phyloP scores from a whole-genome alignment of 129 eudicot species.

The Escallonia herrerae region DNA sequence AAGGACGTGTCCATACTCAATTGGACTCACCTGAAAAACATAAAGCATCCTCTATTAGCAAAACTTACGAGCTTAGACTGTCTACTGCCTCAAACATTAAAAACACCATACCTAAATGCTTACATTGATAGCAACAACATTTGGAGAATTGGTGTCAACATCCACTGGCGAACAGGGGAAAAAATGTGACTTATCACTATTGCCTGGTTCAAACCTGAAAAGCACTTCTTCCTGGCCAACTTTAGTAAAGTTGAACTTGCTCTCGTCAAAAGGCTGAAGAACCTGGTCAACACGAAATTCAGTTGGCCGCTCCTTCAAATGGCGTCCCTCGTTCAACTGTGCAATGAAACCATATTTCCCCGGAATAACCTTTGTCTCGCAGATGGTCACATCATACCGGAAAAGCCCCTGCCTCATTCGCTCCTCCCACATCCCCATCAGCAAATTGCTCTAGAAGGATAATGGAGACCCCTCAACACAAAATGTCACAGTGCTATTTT shows the following conservation, averaged over 20 bases:
- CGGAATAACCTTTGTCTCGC: conserved; percentile 66
- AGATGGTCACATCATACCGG: conserved; percentile 65
- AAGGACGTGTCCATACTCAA: conserved; percentile 83
- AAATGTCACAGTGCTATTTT: neutral
- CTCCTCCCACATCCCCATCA: conserved; percentile 68
- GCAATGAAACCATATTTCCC: conserved; percentile 53
- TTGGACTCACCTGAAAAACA: conserved; percentile 70
- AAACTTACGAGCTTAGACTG: no score
- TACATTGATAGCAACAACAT: conserved; percentile 73
- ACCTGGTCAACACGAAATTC: conserved; percentile 62
- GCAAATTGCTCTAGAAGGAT: conserved; percentile 24
- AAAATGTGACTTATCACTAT: conserved; percentile 30
- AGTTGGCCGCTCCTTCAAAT: conserved; percentile 64
- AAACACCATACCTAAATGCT: conserved; percentile 1
- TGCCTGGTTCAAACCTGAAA: conserved; percentile 61
- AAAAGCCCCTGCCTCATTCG: conserved; percentile 62
- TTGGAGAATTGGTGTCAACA: conserved; percentile 38
- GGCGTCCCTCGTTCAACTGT: conserved; percentile 71
- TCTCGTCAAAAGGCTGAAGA: conserved; percentile 63
- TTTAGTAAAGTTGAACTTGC: conserved; percentile 60
- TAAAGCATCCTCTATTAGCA: neutral
- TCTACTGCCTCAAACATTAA: no score
- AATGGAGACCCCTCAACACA: conserved; percentile 6
- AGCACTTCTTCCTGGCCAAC: conserved; percentile 72
- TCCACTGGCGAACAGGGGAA: conserved; percentile 27